Percentiles rank a stretch among this genome's conserved stretches.
Evolutionary conservation across 2,329 filamentous ascomycete species (phyloP).

Genomic region (Diaporthe humulicola): DNA sequence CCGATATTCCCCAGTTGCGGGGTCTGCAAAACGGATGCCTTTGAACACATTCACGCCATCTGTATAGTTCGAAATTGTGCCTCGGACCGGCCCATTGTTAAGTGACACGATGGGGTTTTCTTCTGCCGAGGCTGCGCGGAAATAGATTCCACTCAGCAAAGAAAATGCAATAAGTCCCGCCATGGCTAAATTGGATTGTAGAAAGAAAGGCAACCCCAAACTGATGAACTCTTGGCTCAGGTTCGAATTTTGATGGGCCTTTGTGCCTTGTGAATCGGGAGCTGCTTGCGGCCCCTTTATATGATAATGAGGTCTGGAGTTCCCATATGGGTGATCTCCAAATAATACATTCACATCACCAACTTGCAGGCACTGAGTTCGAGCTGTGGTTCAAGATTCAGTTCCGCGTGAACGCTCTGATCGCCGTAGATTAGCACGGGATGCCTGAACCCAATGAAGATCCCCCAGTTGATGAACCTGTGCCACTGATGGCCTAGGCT

Average conservation of each 20-base stretch:
- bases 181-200: neutral
- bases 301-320: neutral
- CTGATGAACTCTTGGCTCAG: neutral
- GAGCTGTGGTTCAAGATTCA: neutral
- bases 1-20: constrained; percentile 40
- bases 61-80: constrained; percentile 43
- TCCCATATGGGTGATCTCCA: neutral
- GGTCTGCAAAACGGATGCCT: constrained; percentile 45
- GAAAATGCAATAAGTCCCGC: neutral
- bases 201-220: neutral
- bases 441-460: neutral
- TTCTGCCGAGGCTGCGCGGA: neutral
- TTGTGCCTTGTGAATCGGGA: neutral
- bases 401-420: neutral
- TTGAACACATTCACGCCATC: constrained; percentile 44
- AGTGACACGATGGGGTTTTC: constrained; percentile 3
- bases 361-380: neutral
- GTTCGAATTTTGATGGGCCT: neutral
- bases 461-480: neutral
- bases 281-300: neutral
- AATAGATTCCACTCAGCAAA: neutral
- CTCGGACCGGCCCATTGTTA: constrained; percentile 40
- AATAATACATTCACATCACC: neutral
- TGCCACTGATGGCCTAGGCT: neutral
- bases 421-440: neutral